Base-by-base conservation (phyloP, 2,329 filamentous ascomycete genomes). In the Diaporthe citri region DNA sequence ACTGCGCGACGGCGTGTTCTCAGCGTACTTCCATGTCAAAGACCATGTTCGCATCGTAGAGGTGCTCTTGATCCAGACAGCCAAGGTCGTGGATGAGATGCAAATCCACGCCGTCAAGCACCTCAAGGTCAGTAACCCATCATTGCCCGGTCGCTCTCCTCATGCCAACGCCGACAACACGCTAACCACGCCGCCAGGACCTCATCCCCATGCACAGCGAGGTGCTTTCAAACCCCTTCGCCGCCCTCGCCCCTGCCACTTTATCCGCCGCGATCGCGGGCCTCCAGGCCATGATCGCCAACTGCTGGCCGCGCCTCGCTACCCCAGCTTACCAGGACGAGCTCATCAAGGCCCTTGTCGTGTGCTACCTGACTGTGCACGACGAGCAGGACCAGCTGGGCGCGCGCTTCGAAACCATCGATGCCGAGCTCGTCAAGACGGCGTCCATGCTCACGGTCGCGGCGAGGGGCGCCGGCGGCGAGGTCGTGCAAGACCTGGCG, bases 221-320 rank as follows among this genome's bases (percentile, higher is more conserved):
- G 52, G 89, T 93, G 13, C 85, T 97, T 71, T 88, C 90, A 3
- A 91, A 95, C 79, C 92, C 94, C 0, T 94, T 97, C 80, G 88
- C 89, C 1, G 84, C 88, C 13, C 86, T 88, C 1, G 86, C 90
- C 76, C 85, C 88, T 1, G 83, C 86, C 0, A 84, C 92, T 1
- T 83, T 95, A 1, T 71, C 87, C 0, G 85, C 89, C 0, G 88
- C 91, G 0, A 82, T 88, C 3, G 81, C 85, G 25, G 87, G 91
- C 1, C 79, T 95, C 31, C 88, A 91, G 71, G 84, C 85, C 0
- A 84, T 93, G 20, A 84, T 97, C 15, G 78, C 88, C 17, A 92
- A 88, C 75, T 91, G 90, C 75, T 95, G 95, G 92, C 93, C 94
- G 15, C 87, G 95, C 6, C 85, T 97, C 7, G 83, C 80, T 13